Conservation (phyloP, 176 grass and related monocot species). For the Pontederia crassipes region DNA sequence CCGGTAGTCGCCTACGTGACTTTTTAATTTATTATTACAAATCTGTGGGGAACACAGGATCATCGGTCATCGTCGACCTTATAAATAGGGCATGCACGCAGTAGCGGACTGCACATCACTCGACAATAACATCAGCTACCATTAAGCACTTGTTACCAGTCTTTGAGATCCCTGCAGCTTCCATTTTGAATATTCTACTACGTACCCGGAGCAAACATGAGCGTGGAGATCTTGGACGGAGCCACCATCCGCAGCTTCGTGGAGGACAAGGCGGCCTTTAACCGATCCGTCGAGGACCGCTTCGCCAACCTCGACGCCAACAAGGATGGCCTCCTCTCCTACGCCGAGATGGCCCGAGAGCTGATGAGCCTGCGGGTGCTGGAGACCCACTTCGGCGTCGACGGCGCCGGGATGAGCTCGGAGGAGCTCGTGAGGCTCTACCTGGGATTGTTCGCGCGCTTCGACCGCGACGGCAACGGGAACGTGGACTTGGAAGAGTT, state of each 20-base stretch:
- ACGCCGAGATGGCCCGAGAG: constrained; percentile 10
- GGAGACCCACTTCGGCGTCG: constrained; percentile 22
- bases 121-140: too few species aligned
- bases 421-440: constrained; percentile 12
- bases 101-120: too few species aligned
- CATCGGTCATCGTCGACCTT: too few species aligned
- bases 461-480: constrained; percentile 26
- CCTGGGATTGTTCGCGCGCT: constrained; percentile 1
- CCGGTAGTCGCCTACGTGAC: too few species aligned
- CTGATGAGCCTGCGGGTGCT: constrained; percentile 25
- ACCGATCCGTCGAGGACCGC: neutral
- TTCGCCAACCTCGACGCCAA: constrained; percentile 40
- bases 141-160: too few species aligned
- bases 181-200: too few species aligned
- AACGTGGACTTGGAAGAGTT: constrained; percentile 38
- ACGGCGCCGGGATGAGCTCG: neutral
- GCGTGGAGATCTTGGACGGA: neutral
- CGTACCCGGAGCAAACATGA: neutral
- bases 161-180: too few species aligned
- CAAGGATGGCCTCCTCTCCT: constrained; percentile 19
- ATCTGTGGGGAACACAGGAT: too few species aligned
- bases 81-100: too few species aligned
- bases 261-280: neutral
- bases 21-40: too few species aligned
- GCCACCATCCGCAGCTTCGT: neutral